Evolutionary conservation across 2,329 filamentous ascomycete species (phyloP).

Genomic region (Malbranchea cinnamomea): DNA sequence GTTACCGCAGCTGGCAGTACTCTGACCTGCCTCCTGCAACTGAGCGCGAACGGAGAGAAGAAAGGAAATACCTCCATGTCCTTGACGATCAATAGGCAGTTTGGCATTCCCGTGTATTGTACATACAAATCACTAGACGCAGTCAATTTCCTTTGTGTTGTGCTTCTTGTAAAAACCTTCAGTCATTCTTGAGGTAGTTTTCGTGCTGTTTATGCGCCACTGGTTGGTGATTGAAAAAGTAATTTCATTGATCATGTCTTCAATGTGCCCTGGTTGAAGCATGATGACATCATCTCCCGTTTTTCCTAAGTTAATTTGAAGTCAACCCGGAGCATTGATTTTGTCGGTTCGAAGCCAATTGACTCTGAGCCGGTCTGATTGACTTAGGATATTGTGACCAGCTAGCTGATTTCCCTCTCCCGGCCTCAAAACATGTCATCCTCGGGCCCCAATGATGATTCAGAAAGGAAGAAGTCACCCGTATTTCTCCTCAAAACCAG

Average conservation of each 20-base stretch:
- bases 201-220: no score
- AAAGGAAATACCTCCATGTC: constrained; percentile 95
- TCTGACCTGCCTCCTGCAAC: constrained; percentile 91
- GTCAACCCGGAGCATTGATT: no score
- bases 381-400: no score
- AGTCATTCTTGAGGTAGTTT: constrained; percentile 1
- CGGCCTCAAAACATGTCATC: constrained; percentile 1
- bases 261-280: no score
- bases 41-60: constrained; percentile 84
- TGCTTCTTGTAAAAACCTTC: constrained; percentile 1
- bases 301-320: no score
- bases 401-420: constrained; percentile 1
- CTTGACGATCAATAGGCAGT: constrained; percentile 59
- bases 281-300: no score
- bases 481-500: constrained; percentile 35
- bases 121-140: constrained; percentile 26
- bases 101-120: constrained; percentile 20
- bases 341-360: no score
- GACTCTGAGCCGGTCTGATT: no score
- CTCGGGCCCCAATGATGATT: no score
- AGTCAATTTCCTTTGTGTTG: constrained; percentile 16
- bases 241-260: no score
- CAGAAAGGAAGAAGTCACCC: no score
- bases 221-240: no score
- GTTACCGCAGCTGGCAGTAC: constrained; percentile 73